Evolutionary conservation across 73 alveolate species (phyloP).

Genomic region (Tetrahymena borealis): DNA sequence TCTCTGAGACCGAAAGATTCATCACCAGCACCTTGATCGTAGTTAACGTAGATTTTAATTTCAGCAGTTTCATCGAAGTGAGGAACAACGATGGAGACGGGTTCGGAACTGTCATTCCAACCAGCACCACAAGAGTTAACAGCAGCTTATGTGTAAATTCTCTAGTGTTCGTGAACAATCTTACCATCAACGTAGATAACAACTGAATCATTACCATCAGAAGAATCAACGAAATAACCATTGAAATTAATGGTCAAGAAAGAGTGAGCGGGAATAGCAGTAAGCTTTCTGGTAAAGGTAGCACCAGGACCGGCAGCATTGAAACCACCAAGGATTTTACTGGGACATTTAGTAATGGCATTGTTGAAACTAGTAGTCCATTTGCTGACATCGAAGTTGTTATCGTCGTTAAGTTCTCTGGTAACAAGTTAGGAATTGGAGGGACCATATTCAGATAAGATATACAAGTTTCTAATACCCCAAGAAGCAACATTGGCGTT

Average conservation of each 20-base stretch:
- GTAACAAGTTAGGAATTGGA: neutral
- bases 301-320: neutral
- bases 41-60: neutral
- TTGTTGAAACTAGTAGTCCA: neutral
- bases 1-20: neutral
- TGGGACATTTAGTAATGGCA: neutral
- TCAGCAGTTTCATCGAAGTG: neutral
- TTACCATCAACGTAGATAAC: neutral
- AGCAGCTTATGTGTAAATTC: neutral
- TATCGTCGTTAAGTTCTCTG: neutral
- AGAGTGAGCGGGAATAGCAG: neutral
- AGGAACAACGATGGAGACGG: neutral
- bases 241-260: neutral
- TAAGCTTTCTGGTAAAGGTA: neutral
- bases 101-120: neutral
- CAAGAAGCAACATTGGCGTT: neutral
- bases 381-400: neutral
- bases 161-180: neutral
- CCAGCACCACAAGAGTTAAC: neutral
- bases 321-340: neutral
- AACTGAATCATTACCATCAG: neutral
- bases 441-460: neutral
- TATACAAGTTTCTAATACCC: neutral
- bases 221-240: neutral
- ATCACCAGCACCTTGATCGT: neutral